Evolutionary conservation across 1,139 yeast species (phyloP), one percentile per base, ranked within the genome.

Genomic region (Magnusiomyces paraingens): DNA sequence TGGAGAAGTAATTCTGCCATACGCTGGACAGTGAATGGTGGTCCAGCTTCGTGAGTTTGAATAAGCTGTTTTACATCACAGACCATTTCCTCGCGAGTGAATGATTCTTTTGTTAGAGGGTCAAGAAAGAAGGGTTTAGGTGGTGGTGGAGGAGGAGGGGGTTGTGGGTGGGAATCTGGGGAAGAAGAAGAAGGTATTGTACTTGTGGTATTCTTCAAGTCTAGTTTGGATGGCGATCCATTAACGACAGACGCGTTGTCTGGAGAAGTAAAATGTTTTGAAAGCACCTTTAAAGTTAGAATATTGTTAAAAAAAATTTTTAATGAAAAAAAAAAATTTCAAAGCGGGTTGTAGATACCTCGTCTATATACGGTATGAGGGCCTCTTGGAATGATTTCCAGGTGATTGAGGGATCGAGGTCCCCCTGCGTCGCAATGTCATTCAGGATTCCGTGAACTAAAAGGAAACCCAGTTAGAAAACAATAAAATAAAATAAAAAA

Each of bases 21-120:
- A 52, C 89, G 66, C 49, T 75, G 72, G 1, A 81, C 62, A 0
- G 87, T 83, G 64, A 81, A 83, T 0, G 88, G 89, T 1, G 87
- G 84, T 1, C 61, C 58, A 0, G 55, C 21, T 59, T 78, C 80
- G 41, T 62, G 63, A 2, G 51, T 57, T 1, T 54, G 42, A 40
- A 78, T 61, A 29, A 63, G 58, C 0, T 54, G 50, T 15, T 63
- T 53, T 11, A 73, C 58, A 6, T 64, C 59, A n/a, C 43, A 49
- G 2, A 56, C 55, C 52, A 64, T 58, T 14, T 61, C 58, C 2
- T 59, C 61, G 1, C 66, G 56, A 1, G 70, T 61, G 32, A 62
- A 52, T 4, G 55, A 47, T 39, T 57, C 58, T 15, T 55, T 58
- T 1, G 66, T 61, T 18, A 67, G 54, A 8, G 67, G 67, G 53